Evolutionary conservation across 345 rosid genomes (phyloP), one percentile per base, ranked within the genome.

Genomic region (Cardiospermum halicacabum): DNA sequence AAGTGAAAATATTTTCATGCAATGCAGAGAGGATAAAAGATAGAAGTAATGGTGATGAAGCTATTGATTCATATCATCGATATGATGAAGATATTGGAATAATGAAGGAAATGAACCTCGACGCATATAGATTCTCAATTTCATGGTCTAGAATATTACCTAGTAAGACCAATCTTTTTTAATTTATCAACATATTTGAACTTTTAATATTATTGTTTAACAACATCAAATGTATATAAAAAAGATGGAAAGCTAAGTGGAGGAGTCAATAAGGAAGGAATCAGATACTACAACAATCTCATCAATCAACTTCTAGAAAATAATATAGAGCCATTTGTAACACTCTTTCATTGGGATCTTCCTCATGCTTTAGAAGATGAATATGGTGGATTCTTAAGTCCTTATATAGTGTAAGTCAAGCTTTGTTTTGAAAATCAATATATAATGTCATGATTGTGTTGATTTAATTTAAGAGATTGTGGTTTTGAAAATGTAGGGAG

Each of bases 241-340:
- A 0, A 34, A 61, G 84, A 56, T 58, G 85, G 85, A 53, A 76
- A 74, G 63, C 70, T 72, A 37, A 69, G 65, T 55, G 73, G 71
- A 40, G 89, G 84, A 8, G 77, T 84, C 62, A 81, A 79, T 69
- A 71, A 67, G 54, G 75, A 72, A 68, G 88, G 88, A 74, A 64
- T 81, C 42, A 50, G 53, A 49, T 81, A 72, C 56, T 84, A 84
- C 61, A 84, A 81, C 45, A 71, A 74, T 48, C 82, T 81, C 49
- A 81, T 83, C 69, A 74, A 84, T 31, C 85, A 84, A 67, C 80
- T 84, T 22, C 47, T 77, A 19, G 64, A n/a, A n/a, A n/a, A n/a
- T n/a, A n/a, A n/a, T 1, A 62, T 79, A 22, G 49, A 50, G 57
- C 82, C 82, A 1, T 79, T 72, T 69, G 68, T 79, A 25, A 79